Percentiles rank a stretch among this genome's conserved stretches.
These are phyloP conservation scores for Sporisorium sorghi DNA, from an alignment of 1,284 basidiomycete genomes.

Conservation along the genomic window DNA sequence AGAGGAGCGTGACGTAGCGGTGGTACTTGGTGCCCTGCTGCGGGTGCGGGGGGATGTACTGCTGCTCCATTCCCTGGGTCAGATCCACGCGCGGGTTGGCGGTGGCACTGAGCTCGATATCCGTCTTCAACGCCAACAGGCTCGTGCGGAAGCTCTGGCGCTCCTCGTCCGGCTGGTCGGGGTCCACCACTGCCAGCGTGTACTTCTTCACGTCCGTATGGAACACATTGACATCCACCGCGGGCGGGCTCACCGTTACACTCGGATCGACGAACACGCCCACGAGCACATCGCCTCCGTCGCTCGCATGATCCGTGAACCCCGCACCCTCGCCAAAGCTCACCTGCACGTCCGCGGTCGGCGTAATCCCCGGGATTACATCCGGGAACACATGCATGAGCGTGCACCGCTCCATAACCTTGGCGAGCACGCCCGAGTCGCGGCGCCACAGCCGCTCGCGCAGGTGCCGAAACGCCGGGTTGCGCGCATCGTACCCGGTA, in stretches of 20 bases:
- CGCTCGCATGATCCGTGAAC: constrained; percentile 62
- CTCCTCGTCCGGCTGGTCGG: constrained; percentile 84
- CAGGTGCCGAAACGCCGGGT: constrained; percentile 81
- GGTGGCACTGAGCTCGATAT: constrained; percentile 67
- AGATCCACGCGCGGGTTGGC: constrained; percentile 70
- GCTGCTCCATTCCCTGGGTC: constrained; percentile 73
- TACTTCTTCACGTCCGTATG: constrained; percentile 84
- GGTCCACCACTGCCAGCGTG: constrained; percentile 87
- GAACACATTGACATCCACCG: constrained; percentile 79
- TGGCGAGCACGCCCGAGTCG: constrained; percentile 36
- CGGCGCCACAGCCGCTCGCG: constrained; percentile 84
- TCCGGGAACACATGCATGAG: constrained; percentile 93
- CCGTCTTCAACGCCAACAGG: constrained; percentile 85
- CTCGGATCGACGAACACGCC: constrained; percentile 71
- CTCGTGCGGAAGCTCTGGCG: constrained; percentile 78
- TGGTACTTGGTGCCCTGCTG: constrained; percentile 86
- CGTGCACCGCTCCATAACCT: constrained; percentile 87
- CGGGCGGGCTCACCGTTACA: constrained; percentile 77
- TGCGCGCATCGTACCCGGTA: constrained; percentile 68
- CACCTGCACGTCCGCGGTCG: constrained; percentile 80
- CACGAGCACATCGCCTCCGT: constrained; percentile 76
- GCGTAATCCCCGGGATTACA: constrained; percentile 79
- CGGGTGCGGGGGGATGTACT: constrained; percentile 87
- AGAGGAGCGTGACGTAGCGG: constrained; percentile 81
- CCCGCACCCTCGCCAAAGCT: constrained; percentile 72